Conservation (phyloP, 2,329 filamentous ascomycete species). For the Curvularia lunata region DNA sequence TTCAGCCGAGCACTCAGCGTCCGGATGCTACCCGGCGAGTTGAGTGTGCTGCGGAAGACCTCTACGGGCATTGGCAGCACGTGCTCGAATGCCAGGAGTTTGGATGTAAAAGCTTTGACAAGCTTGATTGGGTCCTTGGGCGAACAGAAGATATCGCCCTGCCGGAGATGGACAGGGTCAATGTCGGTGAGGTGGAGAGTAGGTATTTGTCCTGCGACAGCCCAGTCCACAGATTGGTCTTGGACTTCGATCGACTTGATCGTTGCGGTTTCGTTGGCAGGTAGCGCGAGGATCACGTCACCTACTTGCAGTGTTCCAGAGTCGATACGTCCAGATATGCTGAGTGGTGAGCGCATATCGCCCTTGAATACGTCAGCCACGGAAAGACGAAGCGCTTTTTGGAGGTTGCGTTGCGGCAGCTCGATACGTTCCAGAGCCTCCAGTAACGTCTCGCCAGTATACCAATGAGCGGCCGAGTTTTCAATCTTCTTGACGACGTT, state of each 20-base stretch:
- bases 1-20: constrained; percentile 77
- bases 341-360: constrained; percentile 79
- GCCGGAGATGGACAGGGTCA: constrained; percentile 76
- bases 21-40: constrained; percentile 76
- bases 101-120: constrained; percentile 76
- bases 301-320: constrained; percentile 83
- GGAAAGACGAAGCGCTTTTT: constrained; percentile 82
- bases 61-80: constrained; percentile 89
- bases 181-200: constrained; percentile 84
- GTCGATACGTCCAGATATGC: constrained; percentile 85
- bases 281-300: constrained; percentile 79
- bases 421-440: constrained; percentile 86
- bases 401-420: constrained; percentile 71
- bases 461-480: constrained; percentile 70
- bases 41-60: constrained; percentile 82
- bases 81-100: constrained; percentile 87
- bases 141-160: constrained; percentile 86
- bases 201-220: constrained; percentile 88
- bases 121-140: constrained; percentile 71
- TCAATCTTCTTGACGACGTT: constrained; percentile 73
- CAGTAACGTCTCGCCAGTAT: constrained; percentile 77
- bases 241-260: constrained; percentile 84
- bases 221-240: constrained; percentile 78
- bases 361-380: constrained; percentile 86
- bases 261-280: constrained; percentile 78